phyloP scores from a whole-genome alignment of 2,329 filamentous ascomycete species.

The Metarhizium album region DNA sequence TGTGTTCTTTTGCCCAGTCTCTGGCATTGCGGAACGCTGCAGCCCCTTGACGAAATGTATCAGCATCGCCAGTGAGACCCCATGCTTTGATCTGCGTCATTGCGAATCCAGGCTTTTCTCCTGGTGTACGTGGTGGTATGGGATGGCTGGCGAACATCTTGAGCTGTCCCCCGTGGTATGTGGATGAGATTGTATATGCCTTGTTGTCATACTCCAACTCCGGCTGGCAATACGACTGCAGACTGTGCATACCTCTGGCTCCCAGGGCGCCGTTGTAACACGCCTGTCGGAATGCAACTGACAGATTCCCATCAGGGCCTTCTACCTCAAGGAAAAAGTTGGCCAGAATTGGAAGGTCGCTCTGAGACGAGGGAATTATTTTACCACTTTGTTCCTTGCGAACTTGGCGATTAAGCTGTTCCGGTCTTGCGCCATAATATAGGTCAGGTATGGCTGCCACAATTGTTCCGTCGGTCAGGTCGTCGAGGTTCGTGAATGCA shows the following conservation, averaged over 20 bases:
- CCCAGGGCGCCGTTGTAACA: constrained; percentile 25
- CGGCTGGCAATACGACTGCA: constrained; percentile 20
- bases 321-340: constrained; percentile 31
- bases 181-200: constrained; percentile 1
- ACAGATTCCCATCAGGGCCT: constrained; percentile 18
- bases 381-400: constrained; percentile 5
- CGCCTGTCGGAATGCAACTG: constrained; percentile 20
- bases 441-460: constrained; percentile 19
- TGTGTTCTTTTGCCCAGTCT: constrained; percentile 2
- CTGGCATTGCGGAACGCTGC: constrained; percentile 2
- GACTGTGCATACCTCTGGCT: constrained; percentile 21
- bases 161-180: not conserved
- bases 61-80: not conserved
- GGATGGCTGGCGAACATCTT: constrained; percentile 5
- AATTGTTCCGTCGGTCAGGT: not conserved
- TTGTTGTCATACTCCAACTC: not conserved
- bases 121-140: not conserved
- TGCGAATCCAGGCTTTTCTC: not conserved
- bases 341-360: constrained; percentile 20
- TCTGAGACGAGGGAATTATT: constrained; percentile 23
- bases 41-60: constrained; percentile 1
- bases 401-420: constrained; percentile 17
- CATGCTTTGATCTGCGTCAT: not conserved
- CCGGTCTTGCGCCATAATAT: constrained; percentile 5
- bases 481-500: not conserved